Conservation (phyloP, 1,139 yeast species). For the Debaryomycetaceae sp. region DNA sequence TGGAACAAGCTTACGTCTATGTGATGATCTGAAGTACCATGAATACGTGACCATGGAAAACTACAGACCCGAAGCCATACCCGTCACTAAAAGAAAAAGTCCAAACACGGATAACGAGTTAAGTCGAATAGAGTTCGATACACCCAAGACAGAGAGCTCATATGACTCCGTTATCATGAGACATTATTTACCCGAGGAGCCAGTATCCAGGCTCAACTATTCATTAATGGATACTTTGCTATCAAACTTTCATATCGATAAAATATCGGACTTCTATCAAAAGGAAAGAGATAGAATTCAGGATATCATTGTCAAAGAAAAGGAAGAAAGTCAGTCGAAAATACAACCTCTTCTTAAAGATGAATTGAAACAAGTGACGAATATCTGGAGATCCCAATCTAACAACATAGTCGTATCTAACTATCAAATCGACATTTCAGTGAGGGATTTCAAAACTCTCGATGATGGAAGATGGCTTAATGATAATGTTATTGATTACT, state of each 20-base stretch:
- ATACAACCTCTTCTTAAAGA: slow-evolving; percentile 13
- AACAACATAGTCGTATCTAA: slow-evolving; percentile 21
- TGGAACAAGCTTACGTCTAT: slow-evolving; percentile 5
- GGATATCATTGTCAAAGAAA: slow-evolving; percentile 10
- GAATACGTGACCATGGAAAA: neutral
- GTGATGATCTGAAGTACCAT: neutral
- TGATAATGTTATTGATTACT: slow-evolving; percentile 86
- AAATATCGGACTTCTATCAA: slow-evolving; percentile 11
- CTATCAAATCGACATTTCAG: slow-evolving; percentile 55
- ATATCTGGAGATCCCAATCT: slow-evolving; percentile 19
- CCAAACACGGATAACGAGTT: neutral
- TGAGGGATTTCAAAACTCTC: slow-evolving; percentile 68
- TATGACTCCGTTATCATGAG: slow-evolving; percentile 16
- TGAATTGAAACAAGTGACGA: slow-evolving; percentile 19
- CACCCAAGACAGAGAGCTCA: neutral
- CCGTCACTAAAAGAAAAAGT: neutral
- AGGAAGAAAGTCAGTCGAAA: slow-evolving; percentile 9
- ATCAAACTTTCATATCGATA: slow-evolving; percentile 14
- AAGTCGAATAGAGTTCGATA: neutral
- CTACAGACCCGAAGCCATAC: neutral
- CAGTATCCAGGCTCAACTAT: slow-evolving; percentile 12
- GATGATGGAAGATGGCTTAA: slow-evolving; percentile 79
- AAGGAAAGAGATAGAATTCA: slow-evolving; percentile 5
- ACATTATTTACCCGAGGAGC: slow-evolving; percentile 14
- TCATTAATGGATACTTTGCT: slow-evolving; percentile 15